phyloP scores from a whole-genome alignment of 129 eudicot species.

The Scalesia atractyloides region DNA sequence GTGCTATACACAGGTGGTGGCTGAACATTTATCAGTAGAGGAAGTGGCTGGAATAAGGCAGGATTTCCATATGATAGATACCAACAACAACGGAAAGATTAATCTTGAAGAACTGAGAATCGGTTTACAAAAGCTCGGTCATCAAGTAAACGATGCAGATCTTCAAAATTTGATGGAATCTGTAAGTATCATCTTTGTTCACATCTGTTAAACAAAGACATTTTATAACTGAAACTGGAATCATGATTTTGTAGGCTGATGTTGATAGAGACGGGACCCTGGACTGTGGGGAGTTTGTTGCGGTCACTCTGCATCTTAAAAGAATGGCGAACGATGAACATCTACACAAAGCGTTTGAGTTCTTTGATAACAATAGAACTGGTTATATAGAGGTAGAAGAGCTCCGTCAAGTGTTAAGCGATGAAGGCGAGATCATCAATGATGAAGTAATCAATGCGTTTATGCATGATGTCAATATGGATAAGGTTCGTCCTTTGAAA shows the following conservation, averaged over 20 bases:
- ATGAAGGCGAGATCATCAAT: constrained; percentile 46
- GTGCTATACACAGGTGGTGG: constrained; percentile 54
- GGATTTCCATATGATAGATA: constrained; percentile 69
- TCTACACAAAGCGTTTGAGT: constrained; percentile 57
- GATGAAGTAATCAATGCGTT: constrained; percentile 58
- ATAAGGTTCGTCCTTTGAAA: constrained; percentile 43
- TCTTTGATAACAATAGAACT: constrained; percentile 49
- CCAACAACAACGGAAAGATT: constrained; percentile 59
- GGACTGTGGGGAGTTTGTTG: constrained; percentile 67
- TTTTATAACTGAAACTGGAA: neutral
- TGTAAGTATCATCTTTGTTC: constrained; percentile 37
- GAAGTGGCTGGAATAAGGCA: constrained; percentile 77
- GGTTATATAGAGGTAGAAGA: constrained; percentile 72
- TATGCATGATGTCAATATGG: constrained; percentile 55
- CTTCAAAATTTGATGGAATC: constrained; percentile 69
- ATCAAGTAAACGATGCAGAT: constrained; percentile 61
- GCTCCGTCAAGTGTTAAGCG: constrained; percentile 52
- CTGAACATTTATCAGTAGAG: constrained; percentile 74
- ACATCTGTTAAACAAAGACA: neutral
- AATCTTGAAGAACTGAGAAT: constrained; percentile 57
- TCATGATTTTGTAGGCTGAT: constrained; percentile 56
- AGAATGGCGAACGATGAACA: constrained; percentile 75
- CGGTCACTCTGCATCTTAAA: constrained; percentile 61
- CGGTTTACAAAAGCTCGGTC: constrained; percentile 74
- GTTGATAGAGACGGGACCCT: constrained; percentile 71